Base-by-base conservation (phyloP, 1,284 basidiomycete species). In the Schizopora paradoxa region DNA sequence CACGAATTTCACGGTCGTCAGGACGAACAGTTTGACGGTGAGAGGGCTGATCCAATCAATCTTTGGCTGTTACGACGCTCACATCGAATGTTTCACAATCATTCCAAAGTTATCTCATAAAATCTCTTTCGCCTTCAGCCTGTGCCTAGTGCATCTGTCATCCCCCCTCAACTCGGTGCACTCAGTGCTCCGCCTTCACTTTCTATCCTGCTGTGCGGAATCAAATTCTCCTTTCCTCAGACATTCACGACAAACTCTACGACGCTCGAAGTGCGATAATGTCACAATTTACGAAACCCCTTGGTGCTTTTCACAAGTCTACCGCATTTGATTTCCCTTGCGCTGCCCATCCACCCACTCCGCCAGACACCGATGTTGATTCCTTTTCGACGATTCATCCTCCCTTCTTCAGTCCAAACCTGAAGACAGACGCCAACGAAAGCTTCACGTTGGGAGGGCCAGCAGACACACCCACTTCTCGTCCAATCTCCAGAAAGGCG, bases 341-440 rank as follows among this genome's bases (percentile, higher is more conserved):
- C 37, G 64, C 61, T 21, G 55, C 54, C 4, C 61, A 65, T 47
- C 69, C 72, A 11, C 66, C 69, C 29, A 79, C 70, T 43, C 76
- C 78, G 34, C 73, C 77, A 26, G 79, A 82, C 41, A 77, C 74
- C 4, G 72, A 74, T 47, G 58, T 64, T 35, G 74, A 76, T 49
- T 57, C 45, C 48, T 53, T 44, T 49, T 40, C 57, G 58, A 49
- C 44, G 41, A 49, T 38, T 22, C 22, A 46, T 48, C 47, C 51
- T 40, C 54, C 43, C 10, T 56, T 41, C 55, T 59, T 51, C 41
- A n/a, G n/a, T n/a, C n/a, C n/a, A n/a, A n/a, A n/a, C n/a, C n/a
- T n/a, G n/a, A n/a, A n/a, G n/a, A n/a, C n/a, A n/a, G n/a, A n/a
- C n/a, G n/a, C n/a, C n/a, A n/a, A n/a, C n/a, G n/a, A n/a, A n/a